These are phyloP conservation scores for Cyberlindnera euphorbiiphila DNA, from an alignment of 805 yeast species.

Conservation along the genomic window DNA sequence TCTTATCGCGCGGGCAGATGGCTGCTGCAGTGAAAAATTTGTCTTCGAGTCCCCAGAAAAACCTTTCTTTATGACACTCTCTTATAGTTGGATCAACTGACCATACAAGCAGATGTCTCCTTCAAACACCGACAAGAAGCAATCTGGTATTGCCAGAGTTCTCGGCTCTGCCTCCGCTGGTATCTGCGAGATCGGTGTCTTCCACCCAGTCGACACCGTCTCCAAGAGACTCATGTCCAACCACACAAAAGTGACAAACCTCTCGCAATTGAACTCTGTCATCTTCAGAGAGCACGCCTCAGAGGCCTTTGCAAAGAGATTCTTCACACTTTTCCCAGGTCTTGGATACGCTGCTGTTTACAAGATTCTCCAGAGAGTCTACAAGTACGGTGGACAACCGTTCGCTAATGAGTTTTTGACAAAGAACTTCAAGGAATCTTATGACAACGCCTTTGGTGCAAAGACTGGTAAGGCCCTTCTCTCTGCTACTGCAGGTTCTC, in stretches of 20 bases:
- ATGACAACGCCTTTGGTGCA: constrained; percentile 77
- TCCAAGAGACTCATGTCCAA: constrained; percentile 93
- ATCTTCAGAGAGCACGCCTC: constrained; percentile 80
- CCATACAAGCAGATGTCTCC: constrained; percentile 19
- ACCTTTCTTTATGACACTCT: too few relatives aligned
- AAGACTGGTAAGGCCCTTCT: constrained; percentile 96
- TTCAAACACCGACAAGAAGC: constrained; percentile 60
- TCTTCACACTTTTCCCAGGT: constrained; percentile 91
- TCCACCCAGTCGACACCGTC: constrained; percentile 98
- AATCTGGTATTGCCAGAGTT: constrained; percentile 85
- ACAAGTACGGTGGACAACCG: constrained; percentile 99
- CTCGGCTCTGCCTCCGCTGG: constrained; percentile 98
- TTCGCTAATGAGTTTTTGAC: constrained; percentile 91
- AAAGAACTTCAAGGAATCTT: constrained; percentile 63
- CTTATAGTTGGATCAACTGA: too few relatives aligned
- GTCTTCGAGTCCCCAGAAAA: too few relatives aligned
- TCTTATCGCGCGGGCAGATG: constrained; percentile 4
- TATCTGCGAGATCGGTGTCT: constrained; percentile 90
- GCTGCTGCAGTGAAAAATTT: constrained; percentile 3
- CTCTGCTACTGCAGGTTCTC: constrained; percentile 96
- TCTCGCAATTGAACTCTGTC: constrained; percentile 72
- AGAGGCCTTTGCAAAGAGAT: constrained; percentile 64
- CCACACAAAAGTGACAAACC: constrained; percentile 60
- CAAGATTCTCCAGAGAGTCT: constrained; percentile 94
- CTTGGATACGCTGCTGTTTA: constrained; percentile 97